Percentiles rank a stretch among this genome's conserved stretches.
Conservation (phyloP, 371 early-diverging fungal species). For the Mucor irregularis region DNA sequence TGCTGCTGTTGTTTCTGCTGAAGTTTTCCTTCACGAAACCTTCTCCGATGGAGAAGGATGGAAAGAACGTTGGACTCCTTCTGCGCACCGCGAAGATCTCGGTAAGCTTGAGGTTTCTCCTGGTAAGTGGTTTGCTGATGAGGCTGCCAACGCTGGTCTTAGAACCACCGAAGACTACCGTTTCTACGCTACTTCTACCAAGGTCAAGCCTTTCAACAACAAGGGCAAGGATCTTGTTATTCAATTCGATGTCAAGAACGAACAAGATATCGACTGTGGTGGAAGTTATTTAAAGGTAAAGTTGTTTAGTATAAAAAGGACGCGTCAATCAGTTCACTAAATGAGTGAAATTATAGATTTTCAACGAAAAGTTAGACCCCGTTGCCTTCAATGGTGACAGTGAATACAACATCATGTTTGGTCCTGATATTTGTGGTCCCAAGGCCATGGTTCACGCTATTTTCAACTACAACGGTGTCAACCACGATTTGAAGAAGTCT, state of each 20-base stretch:
- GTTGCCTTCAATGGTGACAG: slow-evolving; percentile 84
- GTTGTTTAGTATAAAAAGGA: background rate
- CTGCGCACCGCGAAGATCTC: slow-evolving; percentile 68
- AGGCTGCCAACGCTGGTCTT: slow-evolving; percentile 68
- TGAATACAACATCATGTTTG: slow-evolving; percentile 94
- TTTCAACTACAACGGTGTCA: slow-evolving; percentile 91
- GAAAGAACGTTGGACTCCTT: slow-evolving; percentile 78
- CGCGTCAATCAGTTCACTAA: background rate
- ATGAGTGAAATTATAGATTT: slow-evolving; percentile 34
- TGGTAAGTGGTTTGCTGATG: slow-evolving; percentile 82
- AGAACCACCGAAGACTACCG: slow-evolving; percentile 82
- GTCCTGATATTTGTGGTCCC: slow-evolving; percentile 94
- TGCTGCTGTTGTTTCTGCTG: slow-evolving; percentile 61
- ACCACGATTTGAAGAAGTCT: slow-evolving; percentile 72
- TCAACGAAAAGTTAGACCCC: slow-evolving; percentile 61
- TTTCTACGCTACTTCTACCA: slow-evolving; percentile 85
- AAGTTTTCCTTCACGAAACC: slow-evolving; percentile 87
- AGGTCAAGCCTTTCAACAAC: slow-evolving; percentile 73
- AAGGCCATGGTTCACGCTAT: slow-evolving; percentile 95
- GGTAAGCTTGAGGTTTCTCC: slow-evolving; percentile 75
- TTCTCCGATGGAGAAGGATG: slow-evolving; percentile 69
- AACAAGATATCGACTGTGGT: slow-evolving; percentile 93
- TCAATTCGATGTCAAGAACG: slow-evolving; percentile 96
- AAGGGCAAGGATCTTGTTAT: slow-evolving; percentile 82
- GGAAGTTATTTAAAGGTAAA: slow-evolving; percentile 95